phyloP scores from a whole-genome alignment of 345 rosid genomes.

The Eutrema yunnanense region DNA sequence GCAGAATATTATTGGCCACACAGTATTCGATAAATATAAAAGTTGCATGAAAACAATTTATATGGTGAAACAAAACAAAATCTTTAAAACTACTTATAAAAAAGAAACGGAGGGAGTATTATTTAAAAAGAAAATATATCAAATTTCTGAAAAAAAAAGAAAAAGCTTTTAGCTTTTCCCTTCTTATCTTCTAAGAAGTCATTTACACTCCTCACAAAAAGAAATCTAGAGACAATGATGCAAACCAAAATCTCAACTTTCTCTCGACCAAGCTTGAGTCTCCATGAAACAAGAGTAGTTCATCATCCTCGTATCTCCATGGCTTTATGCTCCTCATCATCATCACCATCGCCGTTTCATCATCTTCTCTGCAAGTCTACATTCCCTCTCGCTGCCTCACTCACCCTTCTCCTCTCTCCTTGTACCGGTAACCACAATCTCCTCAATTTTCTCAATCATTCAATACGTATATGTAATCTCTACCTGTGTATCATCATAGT shows the following conservation, averaged over 20 bases:
- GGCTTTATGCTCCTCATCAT: constrained; percentile 12
- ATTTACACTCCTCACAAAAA: constrained; percentile 28
- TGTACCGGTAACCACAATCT: constrained; percentile 42
- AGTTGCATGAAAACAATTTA: no score
- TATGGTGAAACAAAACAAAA: no score
- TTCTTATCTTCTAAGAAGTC: constrained; percentile 21
- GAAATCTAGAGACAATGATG: constrained; percentile 29
- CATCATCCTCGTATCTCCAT: constrained; percentile 28
- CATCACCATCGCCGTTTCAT: constrained; percentile 20
- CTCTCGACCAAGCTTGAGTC: constrained; percentile 20
- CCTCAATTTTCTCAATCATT: background rate
- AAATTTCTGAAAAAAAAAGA: background rate
- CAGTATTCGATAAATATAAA: no score
- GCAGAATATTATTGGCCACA: no score
- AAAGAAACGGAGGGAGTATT: no score
- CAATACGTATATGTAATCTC: background rate
- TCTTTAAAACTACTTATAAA: no score
- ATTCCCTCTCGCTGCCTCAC: constrained; percentile 63
- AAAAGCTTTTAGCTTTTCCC: background rate
- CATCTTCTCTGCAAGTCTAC: constrained; percentile 33
- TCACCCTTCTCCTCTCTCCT: constrained; percentile 61
- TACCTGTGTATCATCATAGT: background rate
- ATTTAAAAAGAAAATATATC: background rate
- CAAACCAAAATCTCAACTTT: constrained; percentile 29
- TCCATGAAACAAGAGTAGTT: constrained; percentile 18